phyloP scores from a whole-genome alignment of 2,329 filamentous ascomycete species.

The Talaromyces sp. region DNA sequence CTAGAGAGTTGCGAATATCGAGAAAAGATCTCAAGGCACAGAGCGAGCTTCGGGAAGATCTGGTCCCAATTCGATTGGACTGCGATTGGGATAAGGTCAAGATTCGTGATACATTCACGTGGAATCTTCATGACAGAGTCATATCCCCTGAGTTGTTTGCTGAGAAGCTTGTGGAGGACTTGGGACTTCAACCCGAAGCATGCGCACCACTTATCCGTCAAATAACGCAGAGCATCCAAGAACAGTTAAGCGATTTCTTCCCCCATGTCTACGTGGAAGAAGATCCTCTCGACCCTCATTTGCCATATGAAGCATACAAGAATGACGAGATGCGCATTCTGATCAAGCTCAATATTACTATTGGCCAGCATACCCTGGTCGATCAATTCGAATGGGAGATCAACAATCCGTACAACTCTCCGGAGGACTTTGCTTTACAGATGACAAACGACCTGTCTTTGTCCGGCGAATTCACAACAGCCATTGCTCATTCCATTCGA shows the following conservation, averaged over 20 bases:
- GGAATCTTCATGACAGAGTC: constrained; percentile 91
- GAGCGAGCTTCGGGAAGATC: constrained; percentile 83
- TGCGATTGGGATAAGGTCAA: constrained; percentile 95
- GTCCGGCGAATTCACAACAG: constrained; percentile 92
- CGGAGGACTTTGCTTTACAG: constrained; percentile 85
- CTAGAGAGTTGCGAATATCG: constrained; percentile 67
- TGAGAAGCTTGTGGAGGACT: constrained; percentile 83
- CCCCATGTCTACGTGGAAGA: constrained; percentile 88
- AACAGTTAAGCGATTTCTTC: constrained; percentile 90
- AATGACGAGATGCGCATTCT: constrained; percentile 98
- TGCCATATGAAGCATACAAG: constrained; percentile 91
- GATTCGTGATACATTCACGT: constrained; percentile 94
- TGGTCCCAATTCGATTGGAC: constrained; percentile 86
- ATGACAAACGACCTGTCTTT: constrained; percentile 89
- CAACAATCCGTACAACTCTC: constrained; percentile 88
- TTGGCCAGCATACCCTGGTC: constrained; percentile 86
- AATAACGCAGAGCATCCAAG: constrained; percentile 67
- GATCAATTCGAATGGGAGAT: constrained; percentile 99
- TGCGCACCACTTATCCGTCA: constrained; percentile 57
- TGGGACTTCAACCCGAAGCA: constrained; percentile 67
- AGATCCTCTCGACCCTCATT: constrained; percentile 80
- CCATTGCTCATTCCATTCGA: constrained; percentile 95
- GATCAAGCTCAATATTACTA: constrained; percentile 95
- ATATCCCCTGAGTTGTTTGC: constrained; percentile 78
- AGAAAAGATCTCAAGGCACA: constrained; percentile 79